Percentiles rank a stretch among this genome's conserved stretches.
These are phyloP conservation scores for Prunella vulgaris DNA, from an alignment of 257 asterid species.

Conservation along the genomic window DNA sequence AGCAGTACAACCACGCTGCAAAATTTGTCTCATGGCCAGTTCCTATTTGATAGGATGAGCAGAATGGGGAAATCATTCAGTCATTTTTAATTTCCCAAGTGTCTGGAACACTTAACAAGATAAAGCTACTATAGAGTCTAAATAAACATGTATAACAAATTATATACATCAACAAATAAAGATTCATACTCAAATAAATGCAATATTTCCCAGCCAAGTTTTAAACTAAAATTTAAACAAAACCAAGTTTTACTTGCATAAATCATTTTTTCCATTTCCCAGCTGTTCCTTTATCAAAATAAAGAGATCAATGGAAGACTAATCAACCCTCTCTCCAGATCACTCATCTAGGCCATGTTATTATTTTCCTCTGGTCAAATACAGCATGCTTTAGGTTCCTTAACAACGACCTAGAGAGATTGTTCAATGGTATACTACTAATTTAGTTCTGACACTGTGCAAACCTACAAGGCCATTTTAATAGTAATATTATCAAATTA, in stretches of 20 bases:
- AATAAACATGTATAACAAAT: background rate
- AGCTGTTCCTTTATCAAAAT: background rate
- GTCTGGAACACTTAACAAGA: slow-evolving; percentile 3
- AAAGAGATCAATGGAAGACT: background rate
- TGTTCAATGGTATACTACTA: background rate
- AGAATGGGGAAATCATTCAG: background rate
- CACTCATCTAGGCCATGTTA: background rate
- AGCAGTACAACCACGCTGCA: slow-evolving; percentile 87
- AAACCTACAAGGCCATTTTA: background rate
- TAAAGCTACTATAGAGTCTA: background rate
- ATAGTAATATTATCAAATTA: background rate
- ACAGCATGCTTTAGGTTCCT: background rate
- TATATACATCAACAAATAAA: background rate
- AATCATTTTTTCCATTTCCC: background rate
- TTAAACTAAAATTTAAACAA: background rate
- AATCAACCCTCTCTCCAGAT: background rate
- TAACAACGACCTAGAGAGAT: background rate
- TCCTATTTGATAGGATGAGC: slow-evolving; percentile 36
- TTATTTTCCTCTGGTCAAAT: background rate
- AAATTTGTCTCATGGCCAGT: slow-evolving; percentile 95
- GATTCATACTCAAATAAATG: background rate
- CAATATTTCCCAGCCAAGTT: too few relatives aligned
- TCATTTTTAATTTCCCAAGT: background rate
- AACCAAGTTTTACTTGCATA: background rate
- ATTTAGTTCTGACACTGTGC: background rate